Base-by-base conservation (phyloP, 2,329 filamentous ascomycete genomes). In the Leptographium galeiforme region DNA sequence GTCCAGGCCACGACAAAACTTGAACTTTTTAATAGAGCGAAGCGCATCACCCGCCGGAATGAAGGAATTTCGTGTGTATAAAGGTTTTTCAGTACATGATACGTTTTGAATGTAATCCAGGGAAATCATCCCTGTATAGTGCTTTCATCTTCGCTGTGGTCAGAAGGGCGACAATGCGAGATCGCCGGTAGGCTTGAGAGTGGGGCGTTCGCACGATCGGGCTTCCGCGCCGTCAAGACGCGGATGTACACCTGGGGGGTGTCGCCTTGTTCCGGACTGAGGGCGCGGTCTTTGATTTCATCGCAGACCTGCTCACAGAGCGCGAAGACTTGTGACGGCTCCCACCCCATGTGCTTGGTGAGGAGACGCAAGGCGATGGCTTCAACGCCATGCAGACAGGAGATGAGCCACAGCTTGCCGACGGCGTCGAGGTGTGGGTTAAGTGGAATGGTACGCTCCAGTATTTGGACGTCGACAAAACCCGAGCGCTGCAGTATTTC, bases 271-370 rank as follows among this genome's bases (percentile, higher is more conserved):
- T 67, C 65, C 0, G 72, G 67, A 51, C 75, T 69, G 50, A 73
- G 72, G 34, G 76, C 74, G 30, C 77, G 63, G 18, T 64, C 60
- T 55, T 72, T 74, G 60, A 78, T 64, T 57, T 79, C 75, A 53
- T 69, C 63, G 2, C 72, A 73, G 6, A 73, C 69, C 50, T 67
- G 59, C 52, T 74, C 71, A 60, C 76, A 77, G 30, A 70, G 66
- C 33, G 64, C 63, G 48, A 73, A 71, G 54, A 75, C 76, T 38
- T 71, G 65, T 1, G 75, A 69, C 0, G 73, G 64, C 25, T 73
- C 70, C 76, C 76, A 80, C 8, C 67, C 73, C 66, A 77, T 71
- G 48, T 76, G 67, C 57, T 70, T 72, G 1, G 76, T 80, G 54
- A 81, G 66, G 12, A 74, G 67, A 38, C 78, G 69, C 57, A 81